Conservation (phyloP, 139 green algal genomes). For the Axilococcus clingmanii region DNA sequence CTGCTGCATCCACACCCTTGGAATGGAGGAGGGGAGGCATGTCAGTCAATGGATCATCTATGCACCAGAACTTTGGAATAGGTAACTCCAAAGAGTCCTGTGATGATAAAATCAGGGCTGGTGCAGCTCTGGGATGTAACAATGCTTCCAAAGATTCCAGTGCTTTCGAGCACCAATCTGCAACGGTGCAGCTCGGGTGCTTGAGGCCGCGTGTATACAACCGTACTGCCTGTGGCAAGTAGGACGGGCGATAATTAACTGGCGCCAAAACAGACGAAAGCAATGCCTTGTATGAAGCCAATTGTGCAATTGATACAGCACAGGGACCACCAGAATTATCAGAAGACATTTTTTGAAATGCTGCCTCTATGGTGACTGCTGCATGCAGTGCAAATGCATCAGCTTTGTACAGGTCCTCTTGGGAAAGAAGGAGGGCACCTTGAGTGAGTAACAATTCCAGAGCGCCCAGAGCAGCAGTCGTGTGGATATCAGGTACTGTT, state of each 20-base stretch:
- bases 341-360: conserved; percentile 1
- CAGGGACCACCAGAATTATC: conserved; percentile 1
- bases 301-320: conserved; percentile 11
- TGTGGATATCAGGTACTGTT: not conserved
- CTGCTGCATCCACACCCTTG: too few species aligned
- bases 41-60: too few species aligned
- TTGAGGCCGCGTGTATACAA: conserved; percentile 20
- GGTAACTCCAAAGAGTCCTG: not conserved
- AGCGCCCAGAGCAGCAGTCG: not conserved
- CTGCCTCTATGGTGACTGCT: conserved; percentile 18
- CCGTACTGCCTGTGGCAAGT: conserved; percentile 31
- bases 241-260: conserved; percentile 22
- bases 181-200: too few species aligned
- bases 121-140: not conserved
- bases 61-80: too few species aligned
- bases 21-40: too few species aligned
- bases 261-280: conserved; percentile 42
- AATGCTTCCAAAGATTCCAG: too few species aligned
- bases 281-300: conserved; percentile 33
- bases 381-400: conserved; percentile 31
- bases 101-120: not conserved
- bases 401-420: conserved; percentile 11
- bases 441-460: conserved; percentile 5
- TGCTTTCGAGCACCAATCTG: too few species aligned
- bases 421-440: conserved; percentile 9